Conservation (phyloP, 805 yeast genomes). For the Helenozyma rhizophorensis region DNA sequence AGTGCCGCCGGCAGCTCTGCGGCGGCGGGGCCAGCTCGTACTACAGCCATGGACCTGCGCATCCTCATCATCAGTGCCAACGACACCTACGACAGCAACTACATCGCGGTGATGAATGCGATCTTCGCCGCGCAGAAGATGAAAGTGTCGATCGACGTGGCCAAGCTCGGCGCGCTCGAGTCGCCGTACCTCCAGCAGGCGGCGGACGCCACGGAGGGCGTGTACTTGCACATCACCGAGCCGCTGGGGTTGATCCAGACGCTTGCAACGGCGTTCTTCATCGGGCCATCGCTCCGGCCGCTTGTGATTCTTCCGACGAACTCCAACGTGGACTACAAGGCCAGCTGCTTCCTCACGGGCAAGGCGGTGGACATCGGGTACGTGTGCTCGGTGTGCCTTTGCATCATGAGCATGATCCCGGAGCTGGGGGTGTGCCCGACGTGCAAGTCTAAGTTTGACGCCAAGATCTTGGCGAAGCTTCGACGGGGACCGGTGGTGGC, state of each 20-base stretch:
- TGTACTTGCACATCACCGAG: conserved; percentile 64
- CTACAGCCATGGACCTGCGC: conserved; percentile 30
- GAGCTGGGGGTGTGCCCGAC: conserved; percentile 72
- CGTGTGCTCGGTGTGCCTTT: conserved; percentile 92
- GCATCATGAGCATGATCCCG: conserved; percentile 71
- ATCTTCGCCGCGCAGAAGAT: conserved; percentile 94
- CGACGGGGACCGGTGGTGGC: conserved; percentile 56
- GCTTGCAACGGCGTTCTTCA: conserved; percentile 71
- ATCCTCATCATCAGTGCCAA: conserved; percentile 60
- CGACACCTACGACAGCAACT: conserved; percentile 68
- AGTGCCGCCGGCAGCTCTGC: conserved; percentile 8
- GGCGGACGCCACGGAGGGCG: conserved; percentile 89
- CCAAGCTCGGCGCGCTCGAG: conserved; percentile 59
- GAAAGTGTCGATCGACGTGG: conserved; percentile 86
- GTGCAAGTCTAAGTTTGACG: conserved; percentile 76
- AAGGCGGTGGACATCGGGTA: conserved; percentile 87
- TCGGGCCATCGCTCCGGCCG: conserved; percentile 80
- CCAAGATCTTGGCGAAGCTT: conserved; percentile 52
- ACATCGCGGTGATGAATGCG: conserved; percentile 91
- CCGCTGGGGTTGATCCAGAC: conserved; percentile 81
- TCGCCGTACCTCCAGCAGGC: conserved; percentile 93
- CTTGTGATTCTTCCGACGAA: conserved; percentile 77
- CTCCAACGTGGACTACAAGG: conserved; percentile 85
- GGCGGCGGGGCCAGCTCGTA: conserved; percentile 9
- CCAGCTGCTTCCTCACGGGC: conserved; percentile 91